Conservation (phyloP, 495 filamentous ascomycete species). For the Penicillium paradoxum region DNA sequence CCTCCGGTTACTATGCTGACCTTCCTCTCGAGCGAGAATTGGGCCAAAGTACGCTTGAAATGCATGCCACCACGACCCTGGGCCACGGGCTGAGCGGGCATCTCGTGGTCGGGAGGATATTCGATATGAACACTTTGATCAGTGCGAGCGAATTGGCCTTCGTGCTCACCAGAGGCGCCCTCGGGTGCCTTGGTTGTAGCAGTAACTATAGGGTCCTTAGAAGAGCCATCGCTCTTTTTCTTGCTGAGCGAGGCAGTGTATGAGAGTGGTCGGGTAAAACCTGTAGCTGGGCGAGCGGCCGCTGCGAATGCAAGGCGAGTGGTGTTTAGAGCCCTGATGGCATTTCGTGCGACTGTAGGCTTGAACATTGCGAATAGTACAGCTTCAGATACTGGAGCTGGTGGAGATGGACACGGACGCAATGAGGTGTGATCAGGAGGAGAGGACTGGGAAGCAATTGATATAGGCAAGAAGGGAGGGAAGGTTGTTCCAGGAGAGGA, state of each 20-base stretch:
- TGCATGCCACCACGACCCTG: slow-evolving; percentile 67
- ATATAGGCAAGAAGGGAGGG: neutral
- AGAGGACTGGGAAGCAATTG: neutral
- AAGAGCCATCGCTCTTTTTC: slow-evolving; percentile 23
- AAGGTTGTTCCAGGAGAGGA: neutral
- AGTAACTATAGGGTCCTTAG: slow-evolving; percentile 25
- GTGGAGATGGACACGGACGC: neutral
- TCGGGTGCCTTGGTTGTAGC: slow-evolving; percentile 32
- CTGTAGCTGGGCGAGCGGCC: slow-evolving; percentile 20
- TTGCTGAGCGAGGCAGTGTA: slow-evolving; percentile 25
- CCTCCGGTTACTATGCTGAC: slow-evolving; percentile 81
- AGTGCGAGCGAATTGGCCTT: slow-evolving; percentile 64
- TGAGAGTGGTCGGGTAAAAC: slow-evolving; percentile 27
- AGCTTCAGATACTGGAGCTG: neutral
- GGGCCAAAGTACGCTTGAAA: slow-evolving; percentile 64
- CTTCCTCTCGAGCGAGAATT: slow-evolving; percentile 74
- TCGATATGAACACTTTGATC: slow-evolving; percentile 69
- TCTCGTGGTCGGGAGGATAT: slow-evolving; percentile 65
- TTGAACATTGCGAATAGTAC: slow-evolving; percentile 28
- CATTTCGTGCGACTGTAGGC: slow-evolving; percentile 27
- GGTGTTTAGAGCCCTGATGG: slow-evolving; percentile 22
- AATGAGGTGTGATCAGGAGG: neutral
- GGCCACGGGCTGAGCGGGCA: slow-evolving; percentile 61
- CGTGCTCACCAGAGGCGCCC: slow-evolving; percentile 30
- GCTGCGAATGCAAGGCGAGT: neutral